These are phyloP conservation scores for Elongisporangium senticosum DNA, from an alignment of 352 stramenopile genomes.

Conservation along the genomic window DNA sequence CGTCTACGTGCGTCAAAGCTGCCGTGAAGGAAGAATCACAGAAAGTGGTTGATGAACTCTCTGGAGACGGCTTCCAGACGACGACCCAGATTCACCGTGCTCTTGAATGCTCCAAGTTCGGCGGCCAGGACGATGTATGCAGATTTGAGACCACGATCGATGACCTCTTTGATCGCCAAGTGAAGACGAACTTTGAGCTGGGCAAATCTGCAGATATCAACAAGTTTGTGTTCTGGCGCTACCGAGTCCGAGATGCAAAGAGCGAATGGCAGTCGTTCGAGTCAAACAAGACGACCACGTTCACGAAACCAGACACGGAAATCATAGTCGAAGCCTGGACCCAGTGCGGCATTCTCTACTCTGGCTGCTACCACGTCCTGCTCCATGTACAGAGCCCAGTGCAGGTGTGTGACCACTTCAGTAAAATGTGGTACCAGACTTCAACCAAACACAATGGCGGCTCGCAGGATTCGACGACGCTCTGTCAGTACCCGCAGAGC, in stretches of 20 bases:
- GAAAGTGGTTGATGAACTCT: slow-evolving; percentile 27
- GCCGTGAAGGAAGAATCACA: slow-evolving; percentile 23
- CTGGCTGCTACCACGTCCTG: slow-evolving; percentile 42
- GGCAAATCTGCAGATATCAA: slow-evolving; percentile 7
- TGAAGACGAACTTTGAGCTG: slow-evolving; percentile 15
- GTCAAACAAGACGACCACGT: slow-evolving; percentile 21
- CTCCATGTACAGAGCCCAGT: slow-evolving; percentile 44
- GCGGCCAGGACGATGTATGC: slow-evolving; percentile 20
- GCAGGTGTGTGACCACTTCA: slow-evolving; percentile 44
- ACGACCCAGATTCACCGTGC: slow-evolving; percentile 57
- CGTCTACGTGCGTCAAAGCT: slow-evolving; percentile 21
- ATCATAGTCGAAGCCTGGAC: slow-evolving; percentile 58
- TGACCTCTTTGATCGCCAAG: slow-evolving; percentile 30
- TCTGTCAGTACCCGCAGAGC: slow-evolving; percentile 51
- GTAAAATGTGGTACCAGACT: slow-evolving; percentile 68
- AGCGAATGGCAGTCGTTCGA: slow-evolving; percentile 45
- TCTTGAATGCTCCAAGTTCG: slow-evolving; percentile 41
- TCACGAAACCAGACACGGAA: slow-evolving; percentile 34
- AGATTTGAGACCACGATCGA: slow-evolving; percentile 25
- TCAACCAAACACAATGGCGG: slow-evolving; percentile 1
- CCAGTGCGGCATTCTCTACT: slow-evolving; percentile 38
- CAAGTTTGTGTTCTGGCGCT: slow-evolving; percentile 64
- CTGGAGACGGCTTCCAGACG: slow-evolving; percentile 34
- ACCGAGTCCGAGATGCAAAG: slow-evolving; percentile 28
- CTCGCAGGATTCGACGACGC: slow-evolving; percentile 9